Evolutionary conservation across 2,329 filamentous ascomycete genomes (phyloP).

Genomic region (Penicillium sp.): DNA sequence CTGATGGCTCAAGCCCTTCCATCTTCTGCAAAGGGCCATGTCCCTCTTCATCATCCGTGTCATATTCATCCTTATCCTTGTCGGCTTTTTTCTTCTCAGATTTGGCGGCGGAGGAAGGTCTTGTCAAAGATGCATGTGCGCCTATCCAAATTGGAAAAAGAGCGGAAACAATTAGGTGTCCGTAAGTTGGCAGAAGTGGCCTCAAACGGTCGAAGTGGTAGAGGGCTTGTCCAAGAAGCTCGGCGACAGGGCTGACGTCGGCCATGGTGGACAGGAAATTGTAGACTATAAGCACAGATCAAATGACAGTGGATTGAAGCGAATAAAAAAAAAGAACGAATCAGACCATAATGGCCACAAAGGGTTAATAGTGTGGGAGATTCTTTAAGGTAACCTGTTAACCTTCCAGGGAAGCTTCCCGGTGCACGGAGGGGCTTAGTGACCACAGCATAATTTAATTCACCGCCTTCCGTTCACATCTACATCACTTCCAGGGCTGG

Average conservation of each 20-base stretch:
- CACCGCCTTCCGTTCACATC: neutral
- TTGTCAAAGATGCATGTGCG: conserved; percentile 78
- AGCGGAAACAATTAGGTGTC: conserved; percentile 66
- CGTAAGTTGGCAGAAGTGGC: conserved; percentile 56
- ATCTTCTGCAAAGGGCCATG: conserved; percentile 57
- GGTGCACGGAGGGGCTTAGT: neutral
- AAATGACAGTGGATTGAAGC: neutral
- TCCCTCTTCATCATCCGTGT: conserved; percentile 51
- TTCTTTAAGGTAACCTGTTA: conserved; percentile 15
- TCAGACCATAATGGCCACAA: conserved; percentile 18
- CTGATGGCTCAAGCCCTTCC: conserved; percentile 69
- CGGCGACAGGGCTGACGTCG: conserved; percentile 38
- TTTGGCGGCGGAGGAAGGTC: conserved; percentile 75
- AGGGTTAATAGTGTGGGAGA: conserved; percentile 4
- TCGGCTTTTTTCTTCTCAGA: conserved; percentile 53
- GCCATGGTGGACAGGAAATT: conserved; percentile 27
- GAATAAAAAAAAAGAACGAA: neutral
- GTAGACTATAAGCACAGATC: neutral
- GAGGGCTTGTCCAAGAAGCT: conserved; percentile 43
- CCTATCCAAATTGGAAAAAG: conserved; percentile 81
- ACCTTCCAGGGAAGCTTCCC: conserved; percentile 16
- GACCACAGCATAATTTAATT: neutral
- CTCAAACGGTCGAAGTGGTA: conserved; percentile 47
- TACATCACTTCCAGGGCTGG: neutral
- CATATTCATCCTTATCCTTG: conserved; percentile 25